A percentile compares a stretch with the other conserved stretches of the same genome.
Conservation (phyloP, 805 yeast genomes). For the Ogataea nonfermentans region DNA sequence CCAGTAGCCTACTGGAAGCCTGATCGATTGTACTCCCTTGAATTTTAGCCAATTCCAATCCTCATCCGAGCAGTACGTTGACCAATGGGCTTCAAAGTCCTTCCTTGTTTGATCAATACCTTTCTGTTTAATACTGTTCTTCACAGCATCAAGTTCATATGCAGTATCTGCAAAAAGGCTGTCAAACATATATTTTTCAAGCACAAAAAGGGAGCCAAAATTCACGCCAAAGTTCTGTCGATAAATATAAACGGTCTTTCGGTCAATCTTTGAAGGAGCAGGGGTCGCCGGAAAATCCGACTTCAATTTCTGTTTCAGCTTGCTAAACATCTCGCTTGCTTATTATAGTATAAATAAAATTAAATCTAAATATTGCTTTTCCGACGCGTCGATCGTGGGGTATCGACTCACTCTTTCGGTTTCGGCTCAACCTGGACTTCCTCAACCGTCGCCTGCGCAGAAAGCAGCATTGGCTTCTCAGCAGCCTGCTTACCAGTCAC, state of each 20-base stretch:
- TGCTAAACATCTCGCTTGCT: slow-evolving; percentile 14
- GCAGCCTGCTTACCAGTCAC: slow-evolving; percentile 20
- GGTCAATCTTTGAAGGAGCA: slow-evolving; percentile 33
- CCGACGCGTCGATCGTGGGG: slow-evolving; percentile 8
- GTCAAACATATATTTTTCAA: slow-evolving; percentile 77
- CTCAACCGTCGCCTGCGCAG: slow-evolving; percentile 17
- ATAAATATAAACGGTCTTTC: slow-evolving; percentile 51
- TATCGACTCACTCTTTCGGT: slow-evolving; percentile 1
- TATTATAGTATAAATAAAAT: background rate
- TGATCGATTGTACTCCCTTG: slow-evolving; percentile 70
- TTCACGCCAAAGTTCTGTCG: slow-evolving; percentile 80
- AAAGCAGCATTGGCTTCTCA: slow-evolving; percentile 15
- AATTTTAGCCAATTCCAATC: slow-evolving; percentile 79
- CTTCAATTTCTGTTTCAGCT: slow-evolving; percentile 17
- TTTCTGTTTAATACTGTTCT: slow-evolving; percentile 41
- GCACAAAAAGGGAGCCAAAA: slow-evolving; percentile 75
- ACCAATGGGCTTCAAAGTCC: slow-evolving; percentile 66
- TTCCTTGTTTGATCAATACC: slow-evolving; percentile 55
- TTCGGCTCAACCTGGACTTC: slow-evolving; percentile 5
- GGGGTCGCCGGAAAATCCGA: slow-evolving; percentile 36
- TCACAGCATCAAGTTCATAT: slow-evolving; percentile 74
- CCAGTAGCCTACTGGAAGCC: slow-evolving; percentile 95
- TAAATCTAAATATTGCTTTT: slow-evolving; percentile 2
- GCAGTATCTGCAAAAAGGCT: slow-evolving; percentile 56
- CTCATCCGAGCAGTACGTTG: slow-evolving; percentile 52